A percentile compares a stretch with the other conserved stretches of the same genome.
Conservation (phyloP, 805 yeast genomes). For the Suhomyces xylopsoci region DNA sequence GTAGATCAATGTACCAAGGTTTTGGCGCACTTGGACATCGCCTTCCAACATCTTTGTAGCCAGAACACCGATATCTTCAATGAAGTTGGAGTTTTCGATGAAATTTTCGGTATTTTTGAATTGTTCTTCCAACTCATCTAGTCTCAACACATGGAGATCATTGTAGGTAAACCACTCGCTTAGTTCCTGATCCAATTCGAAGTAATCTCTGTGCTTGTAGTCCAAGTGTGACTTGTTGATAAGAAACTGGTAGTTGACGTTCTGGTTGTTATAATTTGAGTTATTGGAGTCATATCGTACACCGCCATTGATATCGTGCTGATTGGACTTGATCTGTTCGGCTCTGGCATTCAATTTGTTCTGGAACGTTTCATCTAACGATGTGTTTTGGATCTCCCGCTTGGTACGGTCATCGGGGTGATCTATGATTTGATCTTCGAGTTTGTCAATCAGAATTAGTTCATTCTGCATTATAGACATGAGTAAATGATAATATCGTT, state of each 20-base stretch:
- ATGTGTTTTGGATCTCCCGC: conserved; percentile 25
- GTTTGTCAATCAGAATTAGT: conserved; percentile 38
- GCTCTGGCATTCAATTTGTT: conserved; percentile 41
- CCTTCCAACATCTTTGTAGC: not conserved
- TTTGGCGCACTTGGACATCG: not conserved
- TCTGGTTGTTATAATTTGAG: not conserved
- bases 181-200: conserved; percentile 25
- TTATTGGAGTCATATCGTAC: not conserved
- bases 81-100: not conserved
- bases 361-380: conserved; percentile 42
- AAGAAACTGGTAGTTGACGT: conserved; percentile 22
- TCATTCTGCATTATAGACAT: conserved; percentile 16
- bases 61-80: not conserved
- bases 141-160: conserved; percentile 21
- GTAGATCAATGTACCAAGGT: conserved; percentile 14
- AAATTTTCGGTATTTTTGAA: too few species aligned
- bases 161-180: conserved; percentile 38
- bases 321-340: conserved; percentile 27
- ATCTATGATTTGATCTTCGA: conserved; percentile 47
- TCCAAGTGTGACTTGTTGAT: conserved; percentile 29
- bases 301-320: conserved; percentile 3
- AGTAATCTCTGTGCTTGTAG: conserved; percentile 28
- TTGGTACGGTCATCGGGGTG: conserved; percentile 36
- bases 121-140: too few species aligned
- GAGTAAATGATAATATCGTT: not conserved